Evolutionary conservation across 345 rosid genomes (phyloP).

Genomic region (Hibiscus mutabilis): DNA sequence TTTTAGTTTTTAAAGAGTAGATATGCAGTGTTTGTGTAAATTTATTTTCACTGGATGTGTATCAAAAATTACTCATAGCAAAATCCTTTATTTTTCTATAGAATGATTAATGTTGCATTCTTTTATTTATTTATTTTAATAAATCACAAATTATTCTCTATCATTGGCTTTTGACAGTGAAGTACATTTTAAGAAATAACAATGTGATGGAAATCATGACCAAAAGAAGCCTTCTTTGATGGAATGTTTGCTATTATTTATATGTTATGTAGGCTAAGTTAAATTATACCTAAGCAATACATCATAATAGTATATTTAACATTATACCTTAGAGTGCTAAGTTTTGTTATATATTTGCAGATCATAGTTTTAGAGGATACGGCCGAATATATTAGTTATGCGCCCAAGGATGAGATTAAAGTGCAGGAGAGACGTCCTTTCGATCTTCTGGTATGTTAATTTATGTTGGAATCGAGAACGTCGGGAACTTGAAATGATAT

Average conservation of each 20-base stretch:
- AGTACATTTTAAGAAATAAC: background rate
- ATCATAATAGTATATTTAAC: no score
- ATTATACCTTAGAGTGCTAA: background rate
- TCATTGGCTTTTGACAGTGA: no score
- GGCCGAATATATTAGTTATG: conserved; percentile 67
- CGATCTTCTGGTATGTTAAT: conserved; percentile 66
- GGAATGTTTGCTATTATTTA: background rate
- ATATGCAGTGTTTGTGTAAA: no score
- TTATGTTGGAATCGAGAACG: background rate
- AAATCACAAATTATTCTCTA: no score
- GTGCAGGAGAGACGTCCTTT: conserved; percentile 72
- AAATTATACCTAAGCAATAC: no score
- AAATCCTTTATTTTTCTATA: no score
- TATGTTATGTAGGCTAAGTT: background rate
- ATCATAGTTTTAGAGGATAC: conserved; percentile 90
- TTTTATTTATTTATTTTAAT: no score
- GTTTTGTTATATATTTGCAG: conserved; percentile 28
- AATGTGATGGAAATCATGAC: background rate
- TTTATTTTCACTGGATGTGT: no score
- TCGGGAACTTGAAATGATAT: background rate
- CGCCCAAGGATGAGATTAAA: conserved; percentile 59
- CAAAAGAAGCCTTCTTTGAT: background rate
- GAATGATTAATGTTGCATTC: background rate
- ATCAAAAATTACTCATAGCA: no score
- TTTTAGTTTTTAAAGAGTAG: no score